A percentile compares a stretch with the other conserved stretches of the same genome.
These are phyloP conservation scores for Blastocystis sp. DNA, from an alignment of 352 stramenopile species.

Conservation along the genomic window DNA sequence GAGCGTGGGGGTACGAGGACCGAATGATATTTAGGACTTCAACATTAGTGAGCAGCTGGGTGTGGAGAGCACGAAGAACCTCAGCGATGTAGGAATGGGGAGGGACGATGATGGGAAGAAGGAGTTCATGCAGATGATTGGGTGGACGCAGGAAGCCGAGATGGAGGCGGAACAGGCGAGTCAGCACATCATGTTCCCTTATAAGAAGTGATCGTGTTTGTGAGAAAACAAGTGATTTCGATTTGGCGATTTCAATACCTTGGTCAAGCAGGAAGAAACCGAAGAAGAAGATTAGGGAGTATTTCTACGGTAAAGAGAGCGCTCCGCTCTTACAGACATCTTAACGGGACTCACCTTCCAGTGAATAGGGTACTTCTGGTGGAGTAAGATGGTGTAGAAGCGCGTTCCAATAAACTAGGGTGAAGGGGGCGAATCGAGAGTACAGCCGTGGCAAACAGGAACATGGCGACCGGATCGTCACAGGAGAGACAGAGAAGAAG, in stretches of 20 bases:
- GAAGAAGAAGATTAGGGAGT: conserved; percentile 32
- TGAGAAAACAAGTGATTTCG: neutral
- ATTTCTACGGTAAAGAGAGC: neutral
- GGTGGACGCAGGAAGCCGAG: conserved; percentile 20
- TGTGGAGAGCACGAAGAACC: neutral
- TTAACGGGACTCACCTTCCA: neutral
- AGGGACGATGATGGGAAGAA: neutral
- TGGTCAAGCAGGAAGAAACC: conserved; percentile 32
- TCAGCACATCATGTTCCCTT: conserved; percentile 40
- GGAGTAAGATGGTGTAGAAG: neutral
- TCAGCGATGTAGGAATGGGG: neutral
- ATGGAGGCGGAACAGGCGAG: neutral
- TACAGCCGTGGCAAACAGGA: neutral
- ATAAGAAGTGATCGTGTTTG: neutral
- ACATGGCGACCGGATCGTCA: neutral
- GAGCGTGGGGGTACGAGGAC: neutral
- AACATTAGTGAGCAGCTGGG: conserved; percentile 20
- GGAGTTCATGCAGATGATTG: conserved; percentile 42
- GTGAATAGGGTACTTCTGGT: neutral
- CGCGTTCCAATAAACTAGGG: neutral
- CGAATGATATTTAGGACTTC: neutral
- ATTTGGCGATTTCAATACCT: conserved; percentile 15
- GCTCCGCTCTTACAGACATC: neutral
- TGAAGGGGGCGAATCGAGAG: neutral
- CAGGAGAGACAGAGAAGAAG: neutral